Conservation (phyloP, 2,329 filamentous ascomycete genomes). For the Cylindrodendrum hubeiense region DNA sequence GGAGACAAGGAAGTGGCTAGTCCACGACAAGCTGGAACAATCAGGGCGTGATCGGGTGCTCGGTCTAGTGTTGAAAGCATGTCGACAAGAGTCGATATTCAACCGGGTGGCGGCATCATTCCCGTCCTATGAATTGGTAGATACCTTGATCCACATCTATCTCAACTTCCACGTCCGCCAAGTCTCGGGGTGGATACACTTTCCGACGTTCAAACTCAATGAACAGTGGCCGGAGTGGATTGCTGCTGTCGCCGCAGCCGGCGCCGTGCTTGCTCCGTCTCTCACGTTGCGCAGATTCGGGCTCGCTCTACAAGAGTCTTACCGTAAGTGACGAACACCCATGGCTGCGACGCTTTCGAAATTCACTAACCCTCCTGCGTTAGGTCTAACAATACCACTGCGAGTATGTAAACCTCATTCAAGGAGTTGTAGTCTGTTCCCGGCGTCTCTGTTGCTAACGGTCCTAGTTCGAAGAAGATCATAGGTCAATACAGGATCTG, state of each 20-base stretch:
- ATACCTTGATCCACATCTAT: conserved; percentile 72
- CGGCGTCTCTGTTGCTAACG: conserved; percentile 12
- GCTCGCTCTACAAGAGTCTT: conserved; percentile 65
- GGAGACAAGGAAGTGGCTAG: conserved; percentile 51
- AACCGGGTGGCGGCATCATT: conserved; percentile 70
- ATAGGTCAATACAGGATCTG: conserved; percentile 59
- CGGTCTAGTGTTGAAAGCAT: conserved; percentile 72
- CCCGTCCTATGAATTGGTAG: conserved; percentile 70
- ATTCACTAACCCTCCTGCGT: conserved; percentile 2
- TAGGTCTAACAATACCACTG: conserved; percentile 47
- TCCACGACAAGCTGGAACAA: conserved; percentile 58
- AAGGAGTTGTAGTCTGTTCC: background rate
- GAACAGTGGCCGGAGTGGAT: conserved; percentile 70
- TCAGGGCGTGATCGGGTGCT: conserved; percentile 72
- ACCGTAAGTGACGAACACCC: conserved; percentile 51
- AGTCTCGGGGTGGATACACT: conserved; percentile 72
- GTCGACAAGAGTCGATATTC: conserved; percentile 62
- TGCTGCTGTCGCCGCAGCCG: conserved; percentile 70
- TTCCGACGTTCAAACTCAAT: conserved; percentile 69
- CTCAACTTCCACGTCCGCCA: conserved; percentile 68
- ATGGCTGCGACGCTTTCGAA: background rate
- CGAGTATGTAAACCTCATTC: conserved; percentile 39
- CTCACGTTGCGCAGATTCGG: conserved; percentile 72
- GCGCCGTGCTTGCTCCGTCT: conserved; percentile 69
- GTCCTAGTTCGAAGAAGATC: conserved; percentile 62